Evolutionary conservation across 352 stramenopile genomes (phyloP).

Genomic region (Globisporangium spiculum): DNA sequence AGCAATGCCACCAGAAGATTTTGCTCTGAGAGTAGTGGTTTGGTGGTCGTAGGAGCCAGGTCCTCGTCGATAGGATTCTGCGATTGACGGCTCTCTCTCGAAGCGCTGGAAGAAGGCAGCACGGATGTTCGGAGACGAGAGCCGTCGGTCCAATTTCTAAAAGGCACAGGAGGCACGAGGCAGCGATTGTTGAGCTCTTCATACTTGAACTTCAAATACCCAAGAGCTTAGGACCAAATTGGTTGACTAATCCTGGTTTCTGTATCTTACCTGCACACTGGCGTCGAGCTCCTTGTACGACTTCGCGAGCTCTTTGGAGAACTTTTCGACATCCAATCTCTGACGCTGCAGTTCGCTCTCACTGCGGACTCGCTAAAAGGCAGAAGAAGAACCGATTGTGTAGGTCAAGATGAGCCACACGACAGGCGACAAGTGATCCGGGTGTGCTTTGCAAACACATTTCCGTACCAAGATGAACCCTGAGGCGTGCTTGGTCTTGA

Average conservation of each 20-base stretch:
- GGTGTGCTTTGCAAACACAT: not conserved
- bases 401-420: not conserved
- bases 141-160: constrained; percentile 30
- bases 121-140: constrained; percentile 31
- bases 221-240: not conserved
- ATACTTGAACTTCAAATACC: not conserved
- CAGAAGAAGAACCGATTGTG: not conserved
- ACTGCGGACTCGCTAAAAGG: constrained; percentile 30
- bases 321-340: constrained; percentile 21
- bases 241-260: not conserved
- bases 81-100: constrained; percentile 2
- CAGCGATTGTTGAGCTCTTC: not conserved
- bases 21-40: not conserved
- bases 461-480: constrained; percentile 30
- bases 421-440: not conserved
- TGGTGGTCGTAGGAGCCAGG: constrained; percentile 27
- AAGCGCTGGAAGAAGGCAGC: constrained; percentile 38
- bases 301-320: constrained; percentile 55
- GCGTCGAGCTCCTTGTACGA: constrained; percentile 44
- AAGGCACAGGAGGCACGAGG: not conserved
- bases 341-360: constrained; percentile 34
- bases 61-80: constrained; percentile 36
- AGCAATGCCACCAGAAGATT: not conserved
- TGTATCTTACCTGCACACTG: constrained; percentile 29
- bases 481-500: constrained; percentile 32